Evolutionary conservation across 73 alveolate genomes (phyloP), one percentile per base, ranked within the genome.

Genomic region (Paraurostyla sp.): DNA sequence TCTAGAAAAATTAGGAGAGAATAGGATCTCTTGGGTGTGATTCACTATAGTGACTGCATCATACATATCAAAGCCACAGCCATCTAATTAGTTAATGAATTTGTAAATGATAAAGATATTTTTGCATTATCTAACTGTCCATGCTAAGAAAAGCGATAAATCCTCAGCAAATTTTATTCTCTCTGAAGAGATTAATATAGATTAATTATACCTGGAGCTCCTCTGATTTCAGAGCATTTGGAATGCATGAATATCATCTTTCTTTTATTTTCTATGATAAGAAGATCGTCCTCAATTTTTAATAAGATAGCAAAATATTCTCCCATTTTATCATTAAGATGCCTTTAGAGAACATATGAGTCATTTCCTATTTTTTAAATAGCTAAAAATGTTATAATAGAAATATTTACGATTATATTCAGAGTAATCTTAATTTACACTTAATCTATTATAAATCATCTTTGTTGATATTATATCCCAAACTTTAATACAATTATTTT

Each of bases 381-480:
- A 6, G 23, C 58, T 36, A 38, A 30, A 2, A 38, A 65, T 9
- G 27, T 54, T 54, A 38, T 38, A 38, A 16, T 38, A 38, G 23
- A 13, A 33, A 65, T 38, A 65, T 3, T 65, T 65, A 65, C 82
- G 15, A 16, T 65, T 25, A 22, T 65, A 65, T 38, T 65, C 25
- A 13, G 82, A 65, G 25, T 38, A 65, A 6, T 65, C 82, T 9
- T 38, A 4, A 38, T 65, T 36, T 38, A 22, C 18, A 22, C 25
- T 33, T 7, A 38, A 0, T 1, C 23, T 1, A 58, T 65, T 65
- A 15, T 38, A 56, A 13, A 65, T 6, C 15, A 65, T 25, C 18
- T 65, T 65, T 18, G 60, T 65, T 65, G 82, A 65, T 0, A 38
- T 65, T 38, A 65, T 16, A 35, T 65, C 82, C 82, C 82, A 65